These are phyloP conservation scores for Alternaria sp. DNA, from an alignment of 2,329 filamentous ascomycete species.

Conservation along the genomic window DNA sequence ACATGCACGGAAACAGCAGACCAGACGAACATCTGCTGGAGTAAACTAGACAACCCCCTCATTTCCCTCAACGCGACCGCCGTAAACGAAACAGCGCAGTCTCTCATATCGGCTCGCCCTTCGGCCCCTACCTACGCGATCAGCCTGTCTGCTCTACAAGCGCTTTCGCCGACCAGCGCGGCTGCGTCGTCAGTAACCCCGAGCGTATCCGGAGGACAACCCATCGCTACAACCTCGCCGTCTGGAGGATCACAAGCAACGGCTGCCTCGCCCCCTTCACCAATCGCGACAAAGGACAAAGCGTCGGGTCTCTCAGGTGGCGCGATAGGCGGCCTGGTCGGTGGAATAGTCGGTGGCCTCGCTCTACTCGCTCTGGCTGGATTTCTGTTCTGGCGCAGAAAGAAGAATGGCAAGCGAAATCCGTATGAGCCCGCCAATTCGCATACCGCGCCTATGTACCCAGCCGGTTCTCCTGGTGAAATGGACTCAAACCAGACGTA, in stretches of 20 bases:
- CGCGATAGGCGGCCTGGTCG: conserved; percentile 29
- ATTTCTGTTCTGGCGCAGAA: conserved; percentile 17
- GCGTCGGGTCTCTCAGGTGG: conserved; percentile 12
- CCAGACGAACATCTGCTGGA: conserved; percentile 38
- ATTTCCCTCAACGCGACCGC: conserved; percentile 10
- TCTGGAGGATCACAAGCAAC: neutral
- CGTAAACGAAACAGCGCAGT: conserved; percentile 27
- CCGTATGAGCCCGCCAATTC: neutral
- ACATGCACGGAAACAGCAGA: conserved; percentile 9
- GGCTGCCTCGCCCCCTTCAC: neutral
- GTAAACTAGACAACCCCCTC: conserved; percentile 18
- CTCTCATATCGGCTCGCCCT: conserved; percentile 20
- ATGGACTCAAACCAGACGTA: neutral
- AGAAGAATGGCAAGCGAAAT: neutral
- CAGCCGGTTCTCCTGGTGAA: neutral
- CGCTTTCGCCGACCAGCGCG: neutral
- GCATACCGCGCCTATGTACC: neutral
- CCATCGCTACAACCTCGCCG: neutral
- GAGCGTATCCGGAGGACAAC: neutral
- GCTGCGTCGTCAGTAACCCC: neutral
- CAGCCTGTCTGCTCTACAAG: conserved; percentile 8
- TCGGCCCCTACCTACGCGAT: conserved; percentile 17
- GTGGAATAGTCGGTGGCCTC: conserved; percentile 25
- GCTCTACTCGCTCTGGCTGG: conserved; percentile 20
- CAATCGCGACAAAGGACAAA: neutral